These are phyloP conservation scores for Rosa lucieae DNA, from an alignment of 306 rosid genomes.

Conservation along the genomic window DNA sequence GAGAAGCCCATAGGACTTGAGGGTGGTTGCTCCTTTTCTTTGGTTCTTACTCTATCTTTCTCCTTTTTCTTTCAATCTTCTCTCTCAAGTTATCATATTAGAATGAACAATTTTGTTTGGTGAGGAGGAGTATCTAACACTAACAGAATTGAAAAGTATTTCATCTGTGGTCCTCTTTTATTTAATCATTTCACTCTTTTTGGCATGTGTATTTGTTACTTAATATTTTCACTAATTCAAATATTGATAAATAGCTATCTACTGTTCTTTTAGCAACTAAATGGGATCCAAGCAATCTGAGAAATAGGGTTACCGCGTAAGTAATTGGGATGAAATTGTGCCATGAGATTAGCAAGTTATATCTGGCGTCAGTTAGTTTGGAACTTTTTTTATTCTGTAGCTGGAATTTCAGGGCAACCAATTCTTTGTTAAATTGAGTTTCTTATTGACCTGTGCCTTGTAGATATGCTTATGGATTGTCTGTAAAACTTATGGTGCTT, in stretches of 20 bases:
- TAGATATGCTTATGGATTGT: not conserved
- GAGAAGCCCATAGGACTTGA: slow-evolving; percentile 1
- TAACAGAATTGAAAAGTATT: slow-evolving; percentile 16
- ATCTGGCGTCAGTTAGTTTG: not conserved
- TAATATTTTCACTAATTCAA: not conserved
- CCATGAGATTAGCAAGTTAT: not conserved
- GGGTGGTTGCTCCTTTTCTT: slow-evolving; percentile 20
- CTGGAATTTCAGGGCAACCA: not conserved
- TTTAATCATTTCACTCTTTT: not conserved
- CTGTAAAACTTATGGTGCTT: not conserved
- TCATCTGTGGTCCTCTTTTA: not conserved
- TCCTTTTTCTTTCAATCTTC: slow-evolving; percentile 1
- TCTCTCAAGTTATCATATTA: slow-evolving; percentile 12
- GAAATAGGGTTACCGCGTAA: not conserved
- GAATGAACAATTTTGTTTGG: slow-evolving; percentile 14
- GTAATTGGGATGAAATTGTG: not conserved
- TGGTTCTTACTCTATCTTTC: slow-evolving; percentile 28
- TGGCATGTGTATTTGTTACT: not conserved
- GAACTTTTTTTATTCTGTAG: not conserved
- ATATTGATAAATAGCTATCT: no score
- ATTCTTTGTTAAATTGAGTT: not conserved
- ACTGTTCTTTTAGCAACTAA: not conserved
- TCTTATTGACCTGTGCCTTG: not conserved
- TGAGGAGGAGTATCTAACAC: slow-evolving; percentile 24
- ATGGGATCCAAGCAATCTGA: not conserved